These are phyloP conservation scores for Fraxinus platypoda DNA, from an alignment of 305 asterid species.

Conservation along the genomic window DNA sequence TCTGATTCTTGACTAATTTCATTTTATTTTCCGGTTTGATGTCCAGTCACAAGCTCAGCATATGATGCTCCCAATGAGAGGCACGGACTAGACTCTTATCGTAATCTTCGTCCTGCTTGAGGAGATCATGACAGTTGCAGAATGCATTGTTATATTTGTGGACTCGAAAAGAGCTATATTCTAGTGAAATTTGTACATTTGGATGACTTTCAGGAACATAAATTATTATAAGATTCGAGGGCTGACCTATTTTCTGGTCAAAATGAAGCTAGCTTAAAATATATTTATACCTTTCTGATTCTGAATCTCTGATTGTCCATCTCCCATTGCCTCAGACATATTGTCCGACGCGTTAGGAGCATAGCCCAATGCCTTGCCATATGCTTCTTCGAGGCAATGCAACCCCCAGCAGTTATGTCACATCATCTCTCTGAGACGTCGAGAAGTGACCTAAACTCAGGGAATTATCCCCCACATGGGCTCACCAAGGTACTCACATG, in stretches of 20 bases:
- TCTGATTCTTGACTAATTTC: conserved; percentile 1
- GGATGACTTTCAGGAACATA: conserved; percentile 6
- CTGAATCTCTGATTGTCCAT: no score
- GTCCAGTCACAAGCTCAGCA: conserved; percentile 48
- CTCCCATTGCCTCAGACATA: no score
- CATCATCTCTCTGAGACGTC: no score
- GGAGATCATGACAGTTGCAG: conserved; percentile 21
- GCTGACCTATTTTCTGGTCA: background rate
- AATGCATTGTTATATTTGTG: conserved; percentile 20
- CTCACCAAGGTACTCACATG: no score
- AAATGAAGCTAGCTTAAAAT: background rate
- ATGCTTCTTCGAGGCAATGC: no score
- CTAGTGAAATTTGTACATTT: conserved; percentile 36
- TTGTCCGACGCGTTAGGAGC: no score
- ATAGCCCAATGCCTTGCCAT: no score
- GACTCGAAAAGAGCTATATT: conserved; percentile 15
- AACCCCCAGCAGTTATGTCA: no score
- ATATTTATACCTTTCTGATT: no score
- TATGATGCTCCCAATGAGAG: conserved; percentile 58
- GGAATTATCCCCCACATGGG: no score
- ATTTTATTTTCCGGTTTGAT: conserved; percentile 3
- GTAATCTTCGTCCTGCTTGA: conserved; percentile 22
- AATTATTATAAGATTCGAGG: background rate
- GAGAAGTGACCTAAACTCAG: no score
- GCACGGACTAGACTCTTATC: conserved; percentile 42